Percentiles rank a stretch among this genome's conserved stretches.
Evolutionary conservation across 441 rosid genomes (phyloP).

Genomic region (Adansonia madagascariensis): DNA sequence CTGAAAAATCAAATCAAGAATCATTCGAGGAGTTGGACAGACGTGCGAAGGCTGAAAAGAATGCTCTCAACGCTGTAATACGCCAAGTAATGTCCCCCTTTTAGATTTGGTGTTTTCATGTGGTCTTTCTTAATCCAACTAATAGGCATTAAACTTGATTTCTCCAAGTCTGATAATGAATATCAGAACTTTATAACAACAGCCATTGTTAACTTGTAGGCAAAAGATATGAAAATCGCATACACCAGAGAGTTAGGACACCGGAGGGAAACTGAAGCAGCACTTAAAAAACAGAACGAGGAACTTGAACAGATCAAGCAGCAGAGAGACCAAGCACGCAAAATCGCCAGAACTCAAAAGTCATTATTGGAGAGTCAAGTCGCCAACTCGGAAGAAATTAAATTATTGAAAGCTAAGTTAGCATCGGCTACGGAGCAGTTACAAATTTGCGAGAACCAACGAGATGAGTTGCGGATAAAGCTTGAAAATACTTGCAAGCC

Average conservation of each 20-base stretch:
- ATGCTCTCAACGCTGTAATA: constrained; percentile 42
- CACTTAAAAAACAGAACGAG: constrained; percentile 42
- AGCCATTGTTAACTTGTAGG: constrained; percentile 35
- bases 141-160: not conserved
- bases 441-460: constrained; percentile 42
- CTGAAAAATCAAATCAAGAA: constrained; percentile 52
- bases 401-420: constrained; percentile 39
- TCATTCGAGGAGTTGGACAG: constrained; percentile 53
- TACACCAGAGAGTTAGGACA: constrained; percentile 45
- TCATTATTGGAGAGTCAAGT: constrained; percentile 36
- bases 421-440: constrained; percentile 42
- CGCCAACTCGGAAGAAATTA: constrained; percentile 35
- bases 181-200: not conserved
- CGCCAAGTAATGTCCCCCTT: constrained; percentile 42
- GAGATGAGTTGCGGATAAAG: constrained; percentile 47
- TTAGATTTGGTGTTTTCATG: not conserved
- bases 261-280: constrained; percentile 50
- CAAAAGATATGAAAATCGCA: constrained; percentile 43
- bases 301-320: constrained; percentile 41
- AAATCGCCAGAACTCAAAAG: constrained; percentile 44
- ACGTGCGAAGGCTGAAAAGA: constrained; percentile 58
- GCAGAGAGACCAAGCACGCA: constrained; percentile 50
- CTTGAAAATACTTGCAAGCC: constrained; percentile 45
- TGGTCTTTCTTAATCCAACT: not conserved
- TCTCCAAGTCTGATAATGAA: not conserved